Evolutionary conservation across 1,139 yeast genomes (phyloP).

Genomic region (Suhomyces anneliseae): DNA sequence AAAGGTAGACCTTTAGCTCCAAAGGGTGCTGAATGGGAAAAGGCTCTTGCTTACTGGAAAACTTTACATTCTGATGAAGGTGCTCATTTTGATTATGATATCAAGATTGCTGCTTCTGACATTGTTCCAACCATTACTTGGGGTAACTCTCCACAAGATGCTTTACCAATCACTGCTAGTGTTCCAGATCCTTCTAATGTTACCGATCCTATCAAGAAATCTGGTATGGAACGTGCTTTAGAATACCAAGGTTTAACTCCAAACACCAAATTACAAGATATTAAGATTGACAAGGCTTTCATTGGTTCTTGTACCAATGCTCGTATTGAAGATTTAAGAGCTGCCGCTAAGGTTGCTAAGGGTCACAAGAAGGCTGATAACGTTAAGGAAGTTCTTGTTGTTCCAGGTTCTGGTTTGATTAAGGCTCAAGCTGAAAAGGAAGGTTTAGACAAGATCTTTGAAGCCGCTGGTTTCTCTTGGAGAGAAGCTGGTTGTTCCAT

Average conservation of each 20-base stretch:
- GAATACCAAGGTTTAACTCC: constrained; percentile 88
- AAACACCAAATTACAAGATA: constrained; percentile 72
- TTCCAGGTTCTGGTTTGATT: constrained; percentile 96
- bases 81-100: constrained; percentile 84
- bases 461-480: constrained; percentile 95
- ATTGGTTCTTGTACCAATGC: constrained; percentile 98
- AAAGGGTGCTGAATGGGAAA: constrained; percentile 89
- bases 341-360: constrained; percentile 89
- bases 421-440: constrained; percentile 91
- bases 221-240: constrained; percentile 89
- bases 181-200: constrained; percentile 87
- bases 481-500: constrained; percentile 99
- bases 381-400: constrained; percentile 83
- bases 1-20: constrained; percentile 96
- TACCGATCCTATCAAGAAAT: constrained; percentile 70
- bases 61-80: constrained; percentile 85
- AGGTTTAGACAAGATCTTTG: constrained; percentile 88
- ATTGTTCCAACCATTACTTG: constrained; percentile 95
- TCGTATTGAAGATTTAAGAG: constrained; percentile 94
- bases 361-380: constrained; percentile 85
- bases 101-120: constrained; percentile 77
- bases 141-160: constrained; percentile 99
- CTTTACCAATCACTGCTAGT: constrained; percentile 83
- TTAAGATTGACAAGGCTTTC: constrained; percentile 85
- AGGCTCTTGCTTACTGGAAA: constrained; percentile 89